Evolutionary conservation across 129 eudicot genomes (phyloP).

Genomic region (Escallonia rubra): DNA sequence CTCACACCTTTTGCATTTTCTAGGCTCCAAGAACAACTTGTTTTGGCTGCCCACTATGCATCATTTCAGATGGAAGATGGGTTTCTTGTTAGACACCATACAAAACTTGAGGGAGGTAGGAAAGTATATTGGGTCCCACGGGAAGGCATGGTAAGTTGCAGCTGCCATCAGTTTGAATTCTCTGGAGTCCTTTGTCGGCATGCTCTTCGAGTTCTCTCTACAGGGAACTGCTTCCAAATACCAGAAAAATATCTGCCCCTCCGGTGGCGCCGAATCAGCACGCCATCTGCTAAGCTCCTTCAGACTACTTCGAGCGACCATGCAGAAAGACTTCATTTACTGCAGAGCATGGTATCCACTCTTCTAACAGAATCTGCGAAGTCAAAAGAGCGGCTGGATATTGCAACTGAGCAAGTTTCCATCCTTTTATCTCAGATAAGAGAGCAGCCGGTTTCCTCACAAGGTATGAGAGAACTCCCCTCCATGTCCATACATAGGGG

Average conservation of each 20-base stretch:
- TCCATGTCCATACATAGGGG: conserved; percentile 24
- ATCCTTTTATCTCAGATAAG: conserved; percentile 63
- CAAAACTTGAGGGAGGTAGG: conserved; percentile 84
- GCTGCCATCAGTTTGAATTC: conserved; percentile 93
- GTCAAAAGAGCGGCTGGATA: conserved; percentile 77
- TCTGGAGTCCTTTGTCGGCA: conserved; percentile 95
- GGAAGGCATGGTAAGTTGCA: conserved; percentile 78
- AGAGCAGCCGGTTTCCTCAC: conserved; percentile 65
- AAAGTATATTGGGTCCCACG: conserved; percentile 89
- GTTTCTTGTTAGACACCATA: conserved; percentile 90
- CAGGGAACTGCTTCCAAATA: conserved; percentile 93
- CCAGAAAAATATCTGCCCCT: conserved; percentile 90
- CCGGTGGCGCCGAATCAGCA: conserved; percentile 74
- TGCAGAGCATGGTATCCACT: conserved; percentile 81
- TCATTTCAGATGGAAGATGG: conserved; percentile 86
- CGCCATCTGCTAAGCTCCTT: conserved; percentile 36
- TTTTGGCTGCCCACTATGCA: conserved; percentile 95
- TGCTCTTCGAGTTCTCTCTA: conserved; percentile 84
- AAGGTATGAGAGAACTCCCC: conserved; percentile 33
- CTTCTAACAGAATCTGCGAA: conserved; percentile 78
- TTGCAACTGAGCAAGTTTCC: conserved; percentile 80
- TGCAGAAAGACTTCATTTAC: conserved; percentile 62
- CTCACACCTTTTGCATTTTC: conserved; percentile 93
- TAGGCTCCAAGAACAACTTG: conserved; percentile 96
- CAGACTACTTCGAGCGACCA: conserved; percentile 51